These are phyloP conservation scores for Beauveria scarabaeidicola DNA, from an alignment of 2,329 filamentous ascomycete species.

Conservation along the genomic window DNA sequence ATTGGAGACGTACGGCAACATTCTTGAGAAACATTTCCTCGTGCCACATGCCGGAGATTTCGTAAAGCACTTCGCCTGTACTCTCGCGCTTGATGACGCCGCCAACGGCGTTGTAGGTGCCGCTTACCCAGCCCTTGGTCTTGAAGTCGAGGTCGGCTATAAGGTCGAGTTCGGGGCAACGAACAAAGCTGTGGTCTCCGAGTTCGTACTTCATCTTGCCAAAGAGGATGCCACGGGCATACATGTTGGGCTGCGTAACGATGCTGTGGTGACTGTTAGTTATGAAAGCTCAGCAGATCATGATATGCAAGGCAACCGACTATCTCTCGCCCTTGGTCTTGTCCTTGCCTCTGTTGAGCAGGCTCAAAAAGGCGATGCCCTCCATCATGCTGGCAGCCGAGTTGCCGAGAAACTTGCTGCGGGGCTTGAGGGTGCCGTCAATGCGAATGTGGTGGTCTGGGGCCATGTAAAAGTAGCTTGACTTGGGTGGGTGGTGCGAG, in stretches of 20 bases:
- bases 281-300: not conserved
- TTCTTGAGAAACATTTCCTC: conserved; percentile 92
- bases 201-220: conserved; percentile 99
- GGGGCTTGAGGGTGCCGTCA: conserved; percentile 88
- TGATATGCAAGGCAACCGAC: conserved; percentile 43
- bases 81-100: conserved; percentile 83
- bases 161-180: conserved; percentile 80
- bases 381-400: conserved; percentile 98
- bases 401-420: conserved; percentile 92
- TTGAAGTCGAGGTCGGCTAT: conserved; percentile 95
- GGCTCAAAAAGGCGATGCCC: conserved; percentile 76
- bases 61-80: conserved; percentile 79
- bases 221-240: conserved; percentile 90
- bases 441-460: conserved; percentile 90
- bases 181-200: conserved; percentile 88
- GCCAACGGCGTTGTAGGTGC: conserved; percentile 92
- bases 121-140: conserved; percentile 93
- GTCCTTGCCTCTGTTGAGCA: conserved; percentile 68
- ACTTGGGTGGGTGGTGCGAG: conserved; percentile 96
- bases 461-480: conserved; percentile 97
- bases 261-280: not conserved
- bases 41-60: conserved; percentile 88
- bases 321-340: conserved; percentile 70
- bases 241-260: conserved; percentile 93
- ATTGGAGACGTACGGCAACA: conserved; percentile 45